Base-by-base conservation (phyloP, 495 filamentous ascomycete species). In the Cudoniella acicularis region DNA sequence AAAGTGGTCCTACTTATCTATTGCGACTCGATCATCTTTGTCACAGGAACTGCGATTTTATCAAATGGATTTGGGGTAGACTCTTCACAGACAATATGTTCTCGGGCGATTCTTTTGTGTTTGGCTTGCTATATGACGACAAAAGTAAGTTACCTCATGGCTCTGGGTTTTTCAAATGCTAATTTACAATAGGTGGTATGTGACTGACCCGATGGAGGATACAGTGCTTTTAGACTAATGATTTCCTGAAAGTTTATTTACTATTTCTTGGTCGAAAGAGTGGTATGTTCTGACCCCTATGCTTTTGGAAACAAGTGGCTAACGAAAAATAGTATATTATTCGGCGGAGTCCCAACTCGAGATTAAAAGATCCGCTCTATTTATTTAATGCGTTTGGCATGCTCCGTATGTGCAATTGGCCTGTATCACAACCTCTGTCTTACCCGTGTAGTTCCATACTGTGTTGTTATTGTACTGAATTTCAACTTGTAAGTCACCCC, bases 341-440 rank as follows among this genome's bases (percentile, higher is more conserved):
- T 18, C 72, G 75, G 20, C 69, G 69, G 36, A 71, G 71, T 42
- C 59, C 68, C 40, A 72, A 72, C 57, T 65, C 65, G 18, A 73
- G 79, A 27, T 11, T 80, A 43, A 72, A 72, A n/a, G 77, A 78
- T 41, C 77, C 69, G 55, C 61, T 80, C 0, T 83, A 78, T 52
- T 57, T 80, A 2, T 77, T 80, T 65, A 83, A 82, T 62, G 71
- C 73, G 6, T 77, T 81, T 40, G 80, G 77, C 27, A 77, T 81
- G 73, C 69, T 81, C 3, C 67, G 78, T 80, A 56, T 54, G 71
- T 47, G 9, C 27, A 25, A 45, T 23, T 21, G 17, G 1, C 2
- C 30, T n/a, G 1, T 21, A 6, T 18, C 17, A 30, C 30, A 17
- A 36, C 26, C n/a, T 11, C 3, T 36, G 20, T 1, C 45, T 30